Conservation (phyloP, 2,329 filamentous ascomycete species). For the Colletotrichum endophyticum region DNA sequence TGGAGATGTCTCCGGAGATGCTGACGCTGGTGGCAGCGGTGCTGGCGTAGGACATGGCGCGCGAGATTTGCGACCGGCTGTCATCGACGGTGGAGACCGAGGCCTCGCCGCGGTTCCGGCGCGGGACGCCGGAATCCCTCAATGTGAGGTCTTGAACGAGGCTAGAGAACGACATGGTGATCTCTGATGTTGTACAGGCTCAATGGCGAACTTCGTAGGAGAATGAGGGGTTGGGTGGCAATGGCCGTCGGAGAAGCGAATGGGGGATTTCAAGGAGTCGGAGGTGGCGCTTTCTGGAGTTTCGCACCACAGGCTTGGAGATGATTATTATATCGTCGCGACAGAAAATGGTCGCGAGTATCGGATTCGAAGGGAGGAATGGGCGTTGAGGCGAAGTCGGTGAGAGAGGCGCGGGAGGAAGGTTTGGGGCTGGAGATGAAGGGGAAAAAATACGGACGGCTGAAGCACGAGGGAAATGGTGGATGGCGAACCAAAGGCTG, state of each 20-base stretch:
- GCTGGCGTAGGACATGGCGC: conserved; percentile 70
- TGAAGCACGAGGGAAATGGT: neutral
- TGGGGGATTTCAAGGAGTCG: neutral
- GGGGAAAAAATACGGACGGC: neutral
- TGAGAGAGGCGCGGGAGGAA: neutral
- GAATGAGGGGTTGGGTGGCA: neutral
- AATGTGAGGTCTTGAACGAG: conserved; percentile 69
- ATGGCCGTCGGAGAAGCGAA: neutral
- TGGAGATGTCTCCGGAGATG: conserved; percentile 78
- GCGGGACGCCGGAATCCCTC: conserved; percentile 55
- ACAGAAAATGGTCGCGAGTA: neutral
- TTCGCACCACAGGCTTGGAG: neutral
- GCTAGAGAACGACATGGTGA: conserved; percentile 69
- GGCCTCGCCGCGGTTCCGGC: conserved; percentile 51
- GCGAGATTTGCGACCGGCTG: conserved; percentile 64
- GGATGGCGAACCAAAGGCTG: neutral
- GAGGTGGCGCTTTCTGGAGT: neutral
- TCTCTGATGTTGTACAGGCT: neutral
- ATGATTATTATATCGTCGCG: neutral
- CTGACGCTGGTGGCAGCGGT: conserved; percentile 72
- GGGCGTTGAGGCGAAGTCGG: neutral
- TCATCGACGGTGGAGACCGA: conserved; percentile 65
- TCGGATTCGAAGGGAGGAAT: neutral
- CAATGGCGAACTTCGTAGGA: neutral
- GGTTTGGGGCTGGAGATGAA: neutral